A percentile compares a stretch with the other conserved stretches of the same genome.
These are phyloP conservation scores for Saccharomyces eubayanus DNA, from an alignment of 805 yeast species.

Conservation along the genomic window DNA sequence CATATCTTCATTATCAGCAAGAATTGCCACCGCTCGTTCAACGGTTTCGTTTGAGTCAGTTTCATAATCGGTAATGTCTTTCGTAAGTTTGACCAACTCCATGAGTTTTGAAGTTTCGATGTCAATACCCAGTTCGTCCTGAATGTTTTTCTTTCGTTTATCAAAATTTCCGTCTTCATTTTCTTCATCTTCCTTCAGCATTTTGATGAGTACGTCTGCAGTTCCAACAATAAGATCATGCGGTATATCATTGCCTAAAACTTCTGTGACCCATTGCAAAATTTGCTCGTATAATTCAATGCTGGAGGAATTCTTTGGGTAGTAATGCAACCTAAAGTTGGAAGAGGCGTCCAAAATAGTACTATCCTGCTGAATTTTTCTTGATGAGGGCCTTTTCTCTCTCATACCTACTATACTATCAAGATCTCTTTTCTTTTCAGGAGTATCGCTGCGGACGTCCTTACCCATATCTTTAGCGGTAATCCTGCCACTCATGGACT, in stretches of 20 bases:
- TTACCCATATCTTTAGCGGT: constrained; percentile 64
- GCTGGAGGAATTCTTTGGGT: constrained; percentile 52
- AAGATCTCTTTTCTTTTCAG: constrained; percentile 12
- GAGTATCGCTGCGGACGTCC: constrained; percentile 4
- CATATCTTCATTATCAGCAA: constrained; percentile 39
- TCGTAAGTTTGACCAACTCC: constrained; percentile 37
- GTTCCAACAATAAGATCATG: constrained; percentile 52
- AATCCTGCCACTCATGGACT: constrained; percentile 64
- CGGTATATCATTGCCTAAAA: constrained; percentile 63
- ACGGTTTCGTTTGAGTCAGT: constrained; percentile 18
- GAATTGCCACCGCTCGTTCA: constrained; percentile 37
- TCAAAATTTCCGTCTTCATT: constrained; percentile 16
- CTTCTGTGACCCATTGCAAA: constrained; percentile 48
- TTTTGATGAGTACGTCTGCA: constrained; percentile 18
- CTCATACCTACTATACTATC: constrained; percentile 12
- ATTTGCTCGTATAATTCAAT: constrained; percentile 45
- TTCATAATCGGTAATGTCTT: constrained; percentile 45
- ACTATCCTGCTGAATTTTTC: not conserved
- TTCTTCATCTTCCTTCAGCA: constrained; percentile 15
- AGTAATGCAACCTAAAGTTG: constrained; percentile 48
- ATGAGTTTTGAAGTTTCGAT: constrained; percentile 35
- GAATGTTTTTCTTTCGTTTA: constrained; percentile 41
- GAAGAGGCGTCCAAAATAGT: constrained; percentile 32
- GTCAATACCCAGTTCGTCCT: constrained; percentile 36
- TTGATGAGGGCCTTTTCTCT: constrained; percentile 11